These are phyloP conservation scores for Alternaria arbusti DNA, from an alignment of 2,329 filamentous ascomycete species.

Conservation along the genomic window DNA sequence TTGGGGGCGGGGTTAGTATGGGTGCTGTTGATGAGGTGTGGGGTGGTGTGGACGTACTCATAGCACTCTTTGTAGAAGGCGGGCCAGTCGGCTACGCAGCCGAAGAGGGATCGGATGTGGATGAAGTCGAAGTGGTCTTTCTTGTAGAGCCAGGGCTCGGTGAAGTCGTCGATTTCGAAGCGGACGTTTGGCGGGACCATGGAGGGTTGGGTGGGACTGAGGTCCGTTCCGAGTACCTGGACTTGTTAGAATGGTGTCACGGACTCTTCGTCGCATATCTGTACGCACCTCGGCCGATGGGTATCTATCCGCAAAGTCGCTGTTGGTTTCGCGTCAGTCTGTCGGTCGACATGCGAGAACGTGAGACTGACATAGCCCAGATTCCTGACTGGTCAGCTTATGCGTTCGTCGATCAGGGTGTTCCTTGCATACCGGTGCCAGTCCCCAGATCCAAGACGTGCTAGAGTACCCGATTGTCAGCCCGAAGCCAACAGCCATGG, in stretches of 20 bases:
- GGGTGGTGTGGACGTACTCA: constrained; percentile 19
- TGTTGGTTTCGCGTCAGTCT: constrained; percentile 5
- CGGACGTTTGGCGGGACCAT: constrained; percentile 41
- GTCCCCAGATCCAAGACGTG: constrained; percentile 52
- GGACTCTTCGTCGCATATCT: neutral
- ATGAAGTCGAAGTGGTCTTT: constrained; percentile 32
- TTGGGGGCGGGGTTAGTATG: neutral
- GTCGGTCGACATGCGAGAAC: neutral
- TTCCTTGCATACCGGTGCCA: constrained; percentile 38
- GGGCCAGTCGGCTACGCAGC: constrained; percentile 31
- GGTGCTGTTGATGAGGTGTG: neutral
- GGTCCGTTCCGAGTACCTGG: constrained; percentile 45
- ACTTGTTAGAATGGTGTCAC: constrained; percentile 16
- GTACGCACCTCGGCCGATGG: constrained; percentile 38
- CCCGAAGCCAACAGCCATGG: neutral
- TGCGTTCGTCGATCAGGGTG: neutral
- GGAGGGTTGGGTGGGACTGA: constrained; percentile 49
- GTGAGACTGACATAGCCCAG: constrained; percentile 46
- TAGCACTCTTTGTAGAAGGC: constrained; percentile 27
- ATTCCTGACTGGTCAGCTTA: constrained; percentile 40
- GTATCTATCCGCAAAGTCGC: constrained; percentile 50
- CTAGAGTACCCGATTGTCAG: constrained; percentile 10
- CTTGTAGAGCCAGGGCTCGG: constrained; percentile 38
- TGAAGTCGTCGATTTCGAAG: constrained; percentile 44
- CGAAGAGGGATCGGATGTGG: constrained; percentile 25